Conservation (phyloP, 2,329 filamentous ascomycete species). For the Aspergillus ruber region DNA sequence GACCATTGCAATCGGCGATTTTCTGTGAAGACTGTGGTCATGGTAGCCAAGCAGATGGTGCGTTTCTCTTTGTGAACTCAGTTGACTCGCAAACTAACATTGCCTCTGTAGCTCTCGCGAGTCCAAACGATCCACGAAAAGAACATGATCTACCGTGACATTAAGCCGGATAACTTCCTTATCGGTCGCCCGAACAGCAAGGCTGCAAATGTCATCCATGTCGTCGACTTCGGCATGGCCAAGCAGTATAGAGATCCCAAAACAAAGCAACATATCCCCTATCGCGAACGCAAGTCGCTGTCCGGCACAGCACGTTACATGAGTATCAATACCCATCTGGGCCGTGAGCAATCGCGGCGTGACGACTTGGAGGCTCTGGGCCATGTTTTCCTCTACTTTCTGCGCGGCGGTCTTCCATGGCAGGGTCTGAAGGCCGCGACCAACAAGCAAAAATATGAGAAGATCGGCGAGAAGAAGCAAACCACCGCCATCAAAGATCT, state of each 20-base stretch:
- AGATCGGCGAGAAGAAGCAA: conserved; percentile 99
- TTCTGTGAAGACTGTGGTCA: conserved; percentile 94
- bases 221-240: conserved; percentile 98
- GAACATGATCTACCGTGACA: conserved; percentile 97
- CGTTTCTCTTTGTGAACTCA: conserved; percentile 17
- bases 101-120: conserved; percentile 61
- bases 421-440: conserved; percentile 63
- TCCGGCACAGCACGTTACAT: conserved; percentile 97
- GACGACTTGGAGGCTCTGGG: conserved; percentile 86
- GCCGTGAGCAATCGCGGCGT: conserved; percentile 88
- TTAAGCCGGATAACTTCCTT: conserved; percentile 99
- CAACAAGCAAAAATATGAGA: conserved; percentile 97
- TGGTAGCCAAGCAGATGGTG: conserved; percentile 99
- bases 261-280: conserved; percentile 98
- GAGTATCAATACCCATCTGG: conserved; percentile 99
- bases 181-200: conserved; percentile 90
- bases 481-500: conserved; percentile 95
- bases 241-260: conserved; percentile 99
- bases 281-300: conserved; percentile 91
- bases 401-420: conserved; percentile 61
- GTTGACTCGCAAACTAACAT: too few species aligned
- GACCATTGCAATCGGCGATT: conserved; percentile 95
- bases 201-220: conserved; percentile 94
- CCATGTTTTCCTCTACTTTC: conserved; percentile 65
- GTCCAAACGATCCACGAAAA: conserved; percentile 96